These are phyloP conservation scores for Pythium apleroticum DNA, from an alignment of 352 stramenopile species.

Conservation along the genomic window DNA sequence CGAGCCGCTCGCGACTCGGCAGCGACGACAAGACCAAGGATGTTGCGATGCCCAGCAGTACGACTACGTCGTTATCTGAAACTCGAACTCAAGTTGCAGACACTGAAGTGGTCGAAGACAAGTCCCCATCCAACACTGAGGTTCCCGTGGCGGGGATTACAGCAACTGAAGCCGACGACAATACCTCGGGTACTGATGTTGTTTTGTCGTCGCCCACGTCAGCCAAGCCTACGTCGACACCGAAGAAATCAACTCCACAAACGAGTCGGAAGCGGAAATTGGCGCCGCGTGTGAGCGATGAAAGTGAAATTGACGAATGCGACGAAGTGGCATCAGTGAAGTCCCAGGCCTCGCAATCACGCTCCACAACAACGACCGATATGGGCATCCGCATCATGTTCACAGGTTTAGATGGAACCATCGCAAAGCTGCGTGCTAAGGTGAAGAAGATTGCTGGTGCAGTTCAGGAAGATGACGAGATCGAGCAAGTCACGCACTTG, in stretches of 20 bases:
- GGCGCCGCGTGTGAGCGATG: background rate
- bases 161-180: background rate
- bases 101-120: background rate
- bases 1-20: conserved; percentile 12
- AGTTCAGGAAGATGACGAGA: conserved; percentile 46
- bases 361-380: background rate
- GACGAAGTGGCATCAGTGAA: background rate
- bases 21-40: background rate
- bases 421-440: conserved; percentile 27
- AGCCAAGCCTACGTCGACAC: background rate
- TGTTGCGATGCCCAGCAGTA: background rate
- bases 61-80: background rate
- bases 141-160: background rate
- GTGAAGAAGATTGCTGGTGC: conserved; percentile 37
- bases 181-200: background rate
- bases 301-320: background rate
- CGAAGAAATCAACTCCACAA: background rate
- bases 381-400: conserved; percentile 46
- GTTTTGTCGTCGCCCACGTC: background rate
- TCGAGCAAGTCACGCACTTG: conserved; percentile 52
- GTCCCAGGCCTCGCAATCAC: background rate
- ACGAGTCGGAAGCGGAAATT: conserved; percentile 9
- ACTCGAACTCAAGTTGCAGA: background rate
- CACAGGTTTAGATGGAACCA: conserved; percentile 48
- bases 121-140: background rate